Evolutionary conservation across 2,329 filamentous ascomycete species (phyloP).

Genomic region (Calonectria naviculata): DNA sequence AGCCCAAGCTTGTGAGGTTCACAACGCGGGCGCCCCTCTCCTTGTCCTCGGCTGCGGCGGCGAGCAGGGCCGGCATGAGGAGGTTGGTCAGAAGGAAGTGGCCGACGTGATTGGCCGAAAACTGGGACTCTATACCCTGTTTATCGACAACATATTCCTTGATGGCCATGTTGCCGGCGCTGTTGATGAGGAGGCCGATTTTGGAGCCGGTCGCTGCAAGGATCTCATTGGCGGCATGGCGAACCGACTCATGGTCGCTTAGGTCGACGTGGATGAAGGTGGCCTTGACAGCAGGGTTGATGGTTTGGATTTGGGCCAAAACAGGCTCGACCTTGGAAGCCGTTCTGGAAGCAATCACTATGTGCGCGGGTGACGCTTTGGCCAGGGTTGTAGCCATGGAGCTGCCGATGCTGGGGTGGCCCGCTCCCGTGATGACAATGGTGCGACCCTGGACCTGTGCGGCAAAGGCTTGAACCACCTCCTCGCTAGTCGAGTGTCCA

Average conservation of each 20-base stretch:
- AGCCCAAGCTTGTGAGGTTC: background rate
- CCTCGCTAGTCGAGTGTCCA: background rate
- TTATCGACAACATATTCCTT: background rate
- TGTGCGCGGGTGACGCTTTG: background rate
- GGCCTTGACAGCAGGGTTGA: background rate
- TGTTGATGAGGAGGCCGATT: background rate
- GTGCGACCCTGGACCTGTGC: background rate
- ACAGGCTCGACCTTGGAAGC: background rate
- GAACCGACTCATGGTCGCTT: background rate
- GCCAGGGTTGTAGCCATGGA: background rate
- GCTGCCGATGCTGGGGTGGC: background rate
- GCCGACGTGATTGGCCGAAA: background rate
- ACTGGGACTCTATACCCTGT: background rate
- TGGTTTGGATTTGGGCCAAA: background rate
- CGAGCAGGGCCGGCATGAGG: background rate
- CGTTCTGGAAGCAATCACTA: background rate
- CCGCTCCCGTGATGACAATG: background rate
- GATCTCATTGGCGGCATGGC: background rate
- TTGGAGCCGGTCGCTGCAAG: background rate
- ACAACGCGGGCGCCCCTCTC: background rate
- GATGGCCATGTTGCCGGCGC: background rate
- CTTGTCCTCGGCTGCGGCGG: background rate
- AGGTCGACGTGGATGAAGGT: background rate
- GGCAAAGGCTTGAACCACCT: background rate
- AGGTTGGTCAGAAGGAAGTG: background rate